These are phyloP conservation scores for Candida chilensis DNA, from an alignment of 805 yeast species.

Conservation along the genomic window DNA sequence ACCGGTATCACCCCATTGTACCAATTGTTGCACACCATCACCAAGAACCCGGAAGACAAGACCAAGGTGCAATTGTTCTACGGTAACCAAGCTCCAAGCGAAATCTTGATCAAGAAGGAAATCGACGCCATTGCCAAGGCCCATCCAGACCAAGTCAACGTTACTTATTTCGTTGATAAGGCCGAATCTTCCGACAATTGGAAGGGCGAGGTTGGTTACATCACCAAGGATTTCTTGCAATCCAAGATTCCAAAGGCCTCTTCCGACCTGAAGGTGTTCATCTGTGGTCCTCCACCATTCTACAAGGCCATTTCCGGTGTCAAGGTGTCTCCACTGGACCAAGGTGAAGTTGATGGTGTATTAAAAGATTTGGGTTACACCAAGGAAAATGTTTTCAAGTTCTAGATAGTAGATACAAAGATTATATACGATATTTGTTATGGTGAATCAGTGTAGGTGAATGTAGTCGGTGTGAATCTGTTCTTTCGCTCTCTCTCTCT, in stretches of 20 bases:
- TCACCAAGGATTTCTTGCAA: constrained; percentile 64
- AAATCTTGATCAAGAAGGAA: constrained; percentile 72
- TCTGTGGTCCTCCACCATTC: constrained; percentile 94
- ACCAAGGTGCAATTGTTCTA: constrained; percentile 79
- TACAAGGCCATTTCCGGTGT: constrained; percentile 82
- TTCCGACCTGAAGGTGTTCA: constrained; percentile 56
- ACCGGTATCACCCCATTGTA: constrained; percentile 94
- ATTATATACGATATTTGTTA: too few species aligned
- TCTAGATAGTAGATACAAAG: too few species aligned
- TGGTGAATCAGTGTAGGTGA: too few species aligned
- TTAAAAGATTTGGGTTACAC: constrained; percentile 82
- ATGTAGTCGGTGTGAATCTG: too few species aligned
- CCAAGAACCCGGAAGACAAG: constrained; percentile 75
- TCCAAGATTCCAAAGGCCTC: constrained; percentile 55
- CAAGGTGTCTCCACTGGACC: constrained; percentile 81
- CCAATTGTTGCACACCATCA: constrained; percentile 74
- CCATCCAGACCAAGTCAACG: constrained; percentile 70
- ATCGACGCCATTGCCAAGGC: constrained; percentile 59
- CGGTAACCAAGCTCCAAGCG: constrained; percentile 72
- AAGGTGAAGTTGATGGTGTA: constrained; percentile 89
- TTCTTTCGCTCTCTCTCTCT: too few species aligned
- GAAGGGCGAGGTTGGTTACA: constrained; percentile 63
- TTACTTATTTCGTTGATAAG: constrained; percentile 76
- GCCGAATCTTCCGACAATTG: constrained; percentile 30
- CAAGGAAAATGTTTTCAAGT: constrained; percentile 85